Base-by-base conservation (phyloP, 148 eudicot genomes). In the Rhododendron ferrugineum region DNA sequence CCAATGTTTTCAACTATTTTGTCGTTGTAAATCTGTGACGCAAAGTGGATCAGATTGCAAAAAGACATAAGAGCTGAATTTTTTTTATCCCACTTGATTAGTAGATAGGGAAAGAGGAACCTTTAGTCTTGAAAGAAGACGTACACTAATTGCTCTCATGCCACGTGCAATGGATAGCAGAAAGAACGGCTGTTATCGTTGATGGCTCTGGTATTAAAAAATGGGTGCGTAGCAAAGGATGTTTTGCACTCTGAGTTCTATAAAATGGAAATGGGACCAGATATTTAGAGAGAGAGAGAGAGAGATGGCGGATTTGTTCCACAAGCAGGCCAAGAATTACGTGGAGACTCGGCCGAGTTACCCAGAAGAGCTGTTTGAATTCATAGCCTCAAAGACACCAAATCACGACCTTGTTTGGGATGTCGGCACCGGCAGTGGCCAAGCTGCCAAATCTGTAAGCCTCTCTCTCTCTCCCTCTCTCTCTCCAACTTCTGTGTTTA, bases 341-440 rank as follows among this genome's bases (percentile, higher is more conserved):
- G 86, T 84, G 0, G 80, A 56, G 73, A 66, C 88, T 6, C 82
- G 98, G 26, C 98, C 98, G 1, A 90, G 88, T 22, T 95, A 95
- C 74, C 95, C 98, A 11, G 78, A 83, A 36, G 85, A 95, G 77
- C 85, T 95, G 42, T 95, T 93, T 79, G 85, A 91, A 10, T 93
- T 94, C 92, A 94, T 95, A 23, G 93, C 97, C 16, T 94, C 98
- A 0, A 91, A 90, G 15, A 95, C 97, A 6, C 91, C 94, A 1
- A 54, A 36, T 28, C 93, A 87, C 72, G 87, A 93, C 74, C 90
- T 68, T 2, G 79, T 50, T 6, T 90, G 92, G 92, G 92, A 90
- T 78, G 92, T 84, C 8, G 92, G 92, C 85, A 88, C 92, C 56
- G 98, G 96, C 77, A 93, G 89, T 80, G 98, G 98, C 85, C 98